Evolutionary conservation across 2,329 filamentous ascomycete genomes (phyloP), one percentile per base, ranked within the genome.

Genomic region (Elsinoe arachidis): DNA sequence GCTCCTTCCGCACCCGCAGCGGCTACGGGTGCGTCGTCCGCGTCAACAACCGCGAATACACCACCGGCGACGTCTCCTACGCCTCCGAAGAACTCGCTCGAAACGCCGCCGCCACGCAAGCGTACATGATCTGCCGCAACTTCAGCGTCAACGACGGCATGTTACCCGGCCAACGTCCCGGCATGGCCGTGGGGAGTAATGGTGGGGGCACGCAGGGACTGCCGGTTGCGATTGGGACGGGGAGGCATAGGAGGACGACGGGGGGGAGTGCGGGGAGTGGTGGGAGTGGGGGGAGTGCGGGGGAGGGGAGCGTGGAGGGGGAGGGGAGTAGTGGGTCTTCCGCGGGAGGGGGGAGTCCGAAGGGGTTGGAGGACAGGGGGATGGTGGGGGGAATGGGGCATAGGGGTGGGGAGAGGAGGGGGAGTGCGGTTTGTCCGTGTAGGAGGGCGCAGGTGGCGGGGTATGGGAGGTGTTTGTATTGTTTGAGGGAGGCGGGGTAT

Each of bases 101-200:
- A 69, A 91, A 97, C 72, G 93, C 92, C 67, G 92, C 92, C 23
- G 92, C 92, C 60, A 95, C 95, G 82, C 87, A 90, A 61, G 92
- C 92, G 58, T 97, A 96, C 74, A 92, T 96, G 83, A 93, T 96
- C 64, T 96, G 92, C 78, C 87, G 90, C 63, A 96, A 96, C 79
- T 96, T 96, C 75, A 95, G 90, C 57, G 88, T 95, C 72, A 96
- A 96, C 70, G 90, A 95, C 66, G 92, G 92, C 70, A 96, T 95
- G 90, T 82, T 81, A 62, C 82, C 76, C 68, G 68, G 79, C 64
- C 66, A 83, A 73, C 62, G 80, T 70, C 75, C 79, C 67, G 71
- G 80, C 70, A 69, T 80, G 71, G 63, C 77, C 3, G 62, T 61
- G 1, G 62, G 60, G 1, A 55, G 61, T 39, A 63, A 59, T 70